Base-by-base conservation (phyloP, 257 asterid species). In the Scutellaria barbata region DNA sequence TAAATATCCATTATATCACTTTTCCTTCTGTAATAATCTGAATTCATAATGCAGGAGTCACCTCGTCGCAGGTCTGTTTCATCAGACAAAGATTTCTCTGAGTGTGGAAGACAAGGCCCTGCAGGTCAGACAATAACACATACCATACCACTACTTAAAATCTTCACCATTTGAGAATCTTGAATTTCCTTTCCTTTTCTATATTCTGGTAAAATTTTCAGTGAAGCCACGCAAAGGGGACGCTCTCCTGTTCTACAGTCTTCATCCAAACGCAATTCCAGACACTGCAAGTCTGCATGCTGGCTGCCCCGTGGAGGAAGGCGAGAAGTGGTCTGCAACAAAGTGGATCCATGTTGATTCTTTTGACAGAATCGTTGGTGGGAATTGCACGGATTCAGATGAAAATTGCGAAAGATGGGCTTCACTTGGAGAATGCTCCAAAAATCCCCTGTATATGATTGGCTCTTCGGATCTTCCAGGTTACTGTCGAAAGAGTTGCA, bases 281-380 rank as follows among this genome's bases (percentile, higher is more conserved):
- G 99, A 94, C 75, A 80, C 95, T 7, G 25, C 63, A 47, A 91
- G 98, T 74, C 93, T 91, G 46, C 99, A 91, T 20, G 99, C 90
- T n/a, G 98, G 99, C 7, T 91, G 97, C 83, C 96, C 96, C 0
- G 99, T 94, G 76, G 86, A 89, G 5, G 87, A 87, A 78, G 99
- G 98, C 16, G 98, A 91, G 86, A 95, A 95, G 73, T 95, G 99
- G 99, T 95, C 99, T 0, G 99, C 99, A 0, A 95, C 99, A 41
- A 95, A 95, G 80, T 95, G 99, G 99, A 88, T 94, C 67, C 99
- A 91, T 41, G 98, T 94, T 8, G 92, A 87, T 76, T 83, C 87
- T 30, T 95, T 95, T 39, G 96, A 89, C 81, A 85, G 77, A 84
- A 68, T 77, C 11, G 60, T 87, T 70, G 89, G 76, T 8, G 93